Evolutionary conservation across 2,329 filamentous ascomycete species (phyloP), one percentile per base, ranked within the genome.

Genomic region (Ascochyta rabiei): DNA sequence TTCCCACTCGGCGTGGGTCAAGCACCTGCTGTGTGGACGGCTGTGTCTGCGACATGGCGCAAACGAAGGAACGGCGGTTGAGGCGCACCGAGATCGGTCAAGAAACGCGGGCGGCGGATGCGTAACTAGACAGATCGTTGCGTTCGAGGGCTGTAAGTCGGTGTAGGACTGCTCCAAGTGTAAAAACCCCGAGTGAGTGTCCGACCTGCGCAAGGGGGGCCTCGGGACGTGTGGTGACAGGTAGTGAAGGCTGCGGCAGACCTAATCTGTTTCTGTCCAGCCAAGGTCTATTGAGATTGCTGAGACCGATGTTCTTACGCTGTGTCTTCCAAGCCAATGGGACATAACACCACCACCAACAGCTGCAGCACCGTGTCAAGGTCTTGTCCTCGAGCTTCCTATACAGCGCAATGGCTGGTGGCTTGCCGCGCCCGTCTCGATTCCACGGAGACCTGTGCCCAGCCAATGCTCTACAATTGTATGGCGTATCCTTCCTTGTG

Each of bases 1-100:
- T 83, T 51, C 91, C 91, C 58, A 90, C 74, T 49, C 91, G 87
- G 59, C 91, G 86, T 35, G 91, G 91, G 72, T 97, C 92, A 61
- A 92, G 79, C 67, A 89, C 86, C 71, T 86, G 87, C 73, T 96
- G 92, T 15, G 92, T 96, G 51, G 88, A 87, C 56, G 79, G 81
- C 60, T 86, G 84, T 9, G 84, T 86, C 18, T 76, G 76, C 35
- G 41, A 44, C 41, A 51, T 45, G 19, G 31, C 7, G 21, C 28
- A 34, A 41, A n/a, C 16, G 31, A 43, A 16, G 16, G 23, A 26
- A 10, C 21, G n/a, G 10, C 12, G 28, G 43, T 38, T 21, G 19
- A 28, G 5, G 12, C 24, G 31, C 24, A 40, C 43, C 15, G 15
- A 12, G 37, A 38, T 7, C 30, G 23, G 31, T 39, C 34, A 12